phyloP scores from a whole-genome alignment of 257 asterid genomes.

The Voacanga thouarsii region DNA sequence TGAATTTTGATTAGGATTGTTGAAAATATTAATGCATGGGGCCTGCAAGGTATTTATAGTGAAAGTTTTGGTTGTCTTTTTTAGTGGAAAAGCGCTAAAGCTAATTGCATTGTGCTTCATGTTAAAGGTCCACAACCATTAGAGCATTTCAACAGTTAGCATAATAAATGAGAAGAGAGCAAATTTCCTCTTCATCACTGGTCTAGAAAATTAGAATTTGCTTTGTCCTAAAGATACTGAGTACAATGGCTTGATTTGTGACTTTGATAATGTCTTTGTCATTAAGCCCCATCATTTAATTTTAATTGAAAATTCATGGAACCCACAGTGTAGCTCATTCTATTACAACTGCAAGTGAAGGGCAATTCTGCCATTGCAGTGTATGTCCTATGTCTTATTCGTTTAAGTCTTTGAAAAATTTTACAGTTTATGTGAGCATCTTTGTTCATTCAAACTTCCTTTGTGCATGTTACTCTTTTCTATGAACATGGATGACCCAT shows the following conservation, averaged over 20 bases:
- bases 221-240: no score
- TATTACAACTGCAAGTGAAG: constrained; percentile 22
- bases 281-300: background rate
- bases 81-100: background rate
- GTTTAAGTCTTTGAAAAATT: background rate
- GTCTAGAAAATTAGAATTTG: background rate
- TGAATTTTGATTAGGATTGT: constrained; percentile 3
- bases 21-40: background rate
- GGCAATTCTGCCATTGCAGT: constrained; percentile 81
- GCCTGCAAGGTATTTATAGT: background rate
- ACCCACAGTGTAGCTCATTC: background rate
- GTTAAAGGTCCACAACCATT: background rate
- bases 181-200: background rate
- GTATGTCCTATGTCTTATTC: constrained; percentile 55
- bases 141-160: background rate
- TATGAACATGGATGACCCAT: no score
- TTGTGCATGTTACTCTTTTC: no score
- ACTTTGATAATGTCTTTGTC: background rate
- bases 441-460: no score
- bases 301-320: background rate
- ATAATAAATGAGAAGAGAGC: background rate
- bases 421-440: no score
- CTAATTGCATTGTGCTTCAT: background rate
- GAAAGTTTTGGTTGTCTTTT: background rate
- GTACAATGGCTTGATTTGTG: background rate